phyloP scores from a whole-genome alignment of 345 rosid species.

The Litchi chinensis region DNA sequence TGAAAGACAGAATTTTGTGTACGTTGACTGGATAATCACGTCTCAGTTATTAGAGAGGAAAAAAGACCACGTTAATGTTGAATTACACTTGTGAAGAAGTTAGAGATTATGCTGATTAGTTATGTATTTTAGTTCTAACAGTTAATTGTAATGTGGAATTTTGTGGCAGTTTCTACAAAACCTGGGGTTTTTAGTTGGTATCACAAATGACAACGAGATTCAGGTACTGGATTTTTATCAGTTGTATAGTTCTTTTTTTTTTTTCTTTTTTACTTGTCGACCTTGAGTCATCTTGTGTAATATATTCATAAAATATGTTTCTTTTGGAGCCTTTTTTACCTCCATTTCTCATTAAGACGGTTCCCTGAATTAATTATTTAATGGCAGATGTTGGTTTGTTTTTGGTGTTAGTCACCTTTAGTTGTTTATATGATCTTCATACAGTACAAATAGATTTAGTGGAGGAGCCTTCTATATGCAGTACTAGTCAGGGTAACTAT shows the following conservation, averaged over 20 bases:
- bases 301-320: neutral
- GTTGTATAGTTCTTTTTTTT: neutral
- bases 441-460: neutral
- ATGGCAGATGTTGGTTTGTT: neutral
- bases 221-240: constrained; percentile 46
- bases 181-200: constrained; percentile 54
- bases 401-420: neutral
- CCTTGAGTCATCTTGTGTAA: neutral
- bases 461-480: neutral
- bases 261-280: neutral
- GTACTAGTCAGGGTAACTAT: neutral
- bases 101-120: neutral
- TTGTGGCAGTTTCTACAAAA: constrained; percentile 68
- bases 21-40: neutral
- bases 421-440: neutral
- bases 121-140: neutral
- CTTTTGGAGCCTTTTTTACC: neutral
- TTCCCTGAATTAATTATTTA: neutral
- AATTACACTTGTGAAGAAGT: neutral
- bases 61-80: neutral
- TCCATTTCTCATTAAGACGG: neutral
- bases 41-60: neutral
- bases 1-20: neutral
- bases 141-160: constrained; percentile 16
- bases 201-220: constrained; percentile 58